A percentile compares a stretch with the other conserved stretches of the same genome.
phyloP scores from a whole-genome alignment of 768 basidiomycete genomes.

The Rhizopogon roseolus region DNA sequence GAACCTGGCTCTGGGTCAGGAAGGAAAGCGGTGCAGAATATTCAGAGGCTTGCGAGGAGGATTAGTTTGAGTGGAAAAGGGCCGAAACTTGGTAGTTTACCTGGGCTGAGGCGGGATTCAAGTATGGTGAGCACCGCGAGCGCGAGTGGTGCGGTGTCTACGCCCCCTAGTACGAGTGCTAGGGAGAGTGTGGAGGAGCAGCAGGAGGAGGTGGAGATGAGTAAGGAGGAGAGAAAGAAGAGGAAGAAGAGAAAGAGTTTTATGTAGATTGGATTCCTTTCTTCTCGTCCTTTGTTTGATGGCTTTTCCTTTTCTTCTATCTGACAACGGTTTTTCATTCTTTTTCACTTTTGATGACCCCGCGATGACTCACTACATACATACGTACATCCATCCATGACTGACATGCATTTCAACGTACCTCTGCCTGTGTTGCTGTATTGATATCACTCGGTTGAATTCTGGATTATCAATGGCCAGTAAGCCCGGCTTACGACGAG shows the following conservation, averaged over 20 bases:
- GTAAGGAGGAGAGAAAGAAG: constrained; percentile 44
- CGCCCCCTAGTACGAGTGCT: not conserved
- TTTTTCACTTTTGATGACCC: not conserved
- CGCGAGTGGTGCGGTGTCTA: not conserved
- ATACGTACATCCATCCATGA: not conserved
- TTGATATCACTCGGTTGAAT: not conserved
- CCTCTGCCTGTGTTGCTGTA: not conserved
- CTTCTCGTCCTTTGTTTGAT: constrained; percentile 4
- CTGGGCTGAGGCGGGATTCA: constrained; percentile 23
- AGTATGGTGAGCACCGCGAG: constrained; percentile 3
- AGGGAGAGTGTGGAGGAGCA: constrained; percentile 34
- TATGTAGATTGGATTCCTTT: constrained; percentile 32
- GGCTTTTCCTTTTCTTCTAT: not conserved
- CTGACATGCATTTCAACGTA: not conserved
- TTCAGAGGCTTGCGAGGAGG: constrained; percentile 72
- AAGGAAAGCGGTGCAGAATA: constrained; percentile 81
- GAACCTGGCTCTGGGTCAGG: constrained; percentile 64
- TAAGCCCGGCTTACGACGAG: too few species aligned
- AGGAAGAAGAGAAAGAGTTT: constrained; percentile 54
- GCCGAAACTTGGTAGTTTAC: constrained; percentile 20
- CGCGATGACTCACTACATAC: not conserved
- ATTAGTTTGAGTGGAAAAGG: constrained; percentile 47
- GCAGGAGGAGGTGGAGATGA: constrained; percentile 30
- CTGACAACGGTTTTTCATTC: not conserved
- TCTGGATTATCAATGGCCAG: too few species aligned